Evolutionary conservation across 2,329 filamentous ascomycete species (phyloP), one percentile per base, ranked within the genome.

Genomic region (Didymella arachidicola): DNA sequence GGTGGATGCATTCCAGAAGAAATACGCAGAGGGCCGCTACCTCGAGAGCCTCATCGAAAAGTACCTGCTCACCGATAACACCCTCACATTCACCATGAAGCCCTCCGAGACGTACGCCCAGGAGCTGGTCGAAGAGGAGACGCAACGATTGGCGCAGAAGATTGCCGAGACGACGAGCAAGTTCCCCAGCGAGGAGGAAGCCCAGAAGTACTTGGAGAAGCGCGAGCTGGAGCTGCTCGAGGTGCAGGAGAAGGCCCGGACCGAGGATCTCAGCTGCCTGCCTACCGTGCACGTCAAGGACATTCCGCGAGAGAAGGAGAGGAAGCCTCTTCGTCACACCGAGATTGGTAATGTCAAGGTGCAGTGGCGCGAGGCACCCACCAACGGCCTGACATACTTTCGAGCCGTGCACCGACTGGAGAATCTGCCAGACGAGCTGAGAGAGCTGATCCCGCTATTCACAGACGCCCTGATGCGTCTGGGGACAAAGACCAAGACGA

Each of bases 331-430:
- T 25, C 80, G 83, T 19, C 80, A 87, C 63, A 82, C 80, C 38
- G 79, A 81, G 11, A 75, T 90, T 10, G 84, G 86, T 41, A 83
- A 85, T 36, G 85, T 89, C 39, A 87, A 89, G 44, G 86, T 95
- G 4, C 91, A 97, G 69, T 97, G 93, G 93, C 89, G 90, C 49
- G 92, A 96, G 76, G 92, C 93, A 7, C 91, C 92, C 2, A 99
- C 95, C 0, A 99, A 99, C 69, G 95, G 95, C 0, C 80, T 99
- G 58, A 98, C 94, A 1, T 99, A 99, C 75, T 97, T 99, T 81
- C 89, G 93, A 59, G 93, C 92, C 3, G 86, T 98, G 75, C 93
- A 96, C 73, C 84, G 86, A 0, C 82, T 98, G 53, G 84, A 91
- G 43, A 87, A 90, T 60, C 80, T 99, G 14, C 92, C 94, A 0